Percentiles rank a stretch among this genome's conserved stretches.
These are phyloP conservation scores for Citrullus colocynthis DNA, from an alignment of 306 rosid species.

Conservation along the genomic window DNA sequence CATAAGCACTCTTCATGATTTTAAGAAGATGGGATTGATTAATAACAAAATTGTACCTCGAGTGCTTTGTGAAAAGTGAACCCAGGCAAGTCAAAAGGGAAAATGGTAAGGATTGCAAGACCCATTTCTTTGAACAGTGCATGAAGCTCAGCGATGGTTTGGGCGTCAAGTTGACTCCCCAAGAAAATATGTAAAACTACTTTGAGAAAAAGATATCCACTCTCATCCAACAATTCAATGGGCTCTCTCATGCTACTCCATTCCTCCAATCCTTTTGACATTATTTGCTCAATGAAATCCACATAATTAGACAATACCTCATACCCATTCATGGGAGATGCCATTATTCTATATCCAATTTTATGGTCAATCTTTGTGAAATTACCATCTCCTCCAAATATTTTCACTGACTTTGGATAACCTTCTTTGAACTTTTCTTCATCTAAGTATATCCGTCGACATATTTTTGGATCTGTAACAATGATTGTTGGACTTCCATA, in stretches of 20 bases:
- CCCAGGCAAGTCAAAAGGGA: neutral
- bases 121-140: neutral
- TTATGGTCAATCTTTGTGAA: neutral
- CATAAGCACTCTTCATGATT: too few relatives aligned
- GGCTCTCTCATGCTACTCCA: neutral
- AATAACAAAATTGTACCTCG: neutral
- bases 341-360: neutral
- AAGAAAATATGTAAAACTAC: neutral
- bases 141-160: neutral
- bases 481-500: neutral
- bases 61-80: neutral
- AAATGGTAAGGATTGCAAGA: neutral
- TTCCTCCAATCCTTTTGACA: neutral
- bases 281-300: neutral
- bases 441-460: neutral
- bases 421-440: neutral
- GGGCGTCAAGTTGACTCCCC: neutral
- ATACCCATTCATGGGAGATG: neutral
- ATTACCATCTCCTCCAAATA: neutral
- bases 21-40: too few relatives aligned
- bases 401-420: neutral
- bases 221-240: neutral
- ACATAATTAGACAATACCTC: neutral
- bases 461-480: neutral
- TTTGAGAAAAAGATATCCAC: neutral